Evolutionary conservation across 768 basidiomycete species (phyloP), one percentile per base, ranked within the genome.

Genomic region (Leccinum obscurum): DNA sequence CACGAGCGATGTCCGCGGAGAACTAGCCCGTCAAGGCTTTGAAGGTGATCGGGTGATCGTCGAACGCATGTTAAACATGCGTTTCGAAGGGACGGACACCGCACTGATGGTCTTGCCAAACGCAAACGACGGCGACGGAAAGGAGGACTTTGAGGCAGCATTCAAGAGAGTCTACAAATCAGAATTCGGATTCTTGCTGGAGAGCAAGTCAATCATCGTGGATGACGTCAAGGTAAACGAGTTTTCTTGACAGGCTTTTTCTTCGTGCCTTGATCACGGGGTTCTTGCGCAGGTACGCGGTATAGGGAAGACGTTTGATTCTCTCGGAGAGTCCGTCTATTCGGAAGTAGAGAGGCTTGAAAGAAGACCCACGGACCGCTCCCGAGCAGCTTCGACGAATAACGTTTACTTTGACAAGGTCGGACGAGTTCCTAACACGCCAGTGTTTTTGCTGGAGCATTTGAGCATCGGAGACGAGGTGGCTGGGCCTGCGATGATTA

Each of bases 71-170:
- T 77, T 93, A 49, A 94, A 94, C 68, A 94, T 94, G 92, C 85
- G 93, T 22, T 95, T 95, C 65, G 90, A 95, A 53, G 94, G 94
- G 3, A 95, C 92, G 0, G 94, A 96, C 75, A 98, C 96, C 0
- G 84, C 94, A 15, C 73, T 98, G 64, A 96, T 98, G 93, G 84
- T 94, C 11, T 77, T 93, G 13, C 85, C 89, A 0, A 64, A 80
- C 22, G 63, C 70, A 8, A 65, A 68, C 24, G 80, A 81, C 35
- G 83, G 80, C 0, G 81, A 87, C 64, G 86, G 81, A 24, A 66
- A 78, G 14, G 86, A 88, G 62, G 89, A 94, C 72, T 95, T 90
- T 70, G 87, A 87, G 65, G 81, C 79, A 3, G 91, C 88, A 10
- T 98, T 97, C 79, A 86, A 84, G 70, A 77, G 85, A 54, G 81